A percentile compares a stretch with the other conserved stretches of the same genome.
Evolutionary conservation across 148 eudicot species (phyloP).

Genomic region (Rhododendron mucronatum): DNA sequence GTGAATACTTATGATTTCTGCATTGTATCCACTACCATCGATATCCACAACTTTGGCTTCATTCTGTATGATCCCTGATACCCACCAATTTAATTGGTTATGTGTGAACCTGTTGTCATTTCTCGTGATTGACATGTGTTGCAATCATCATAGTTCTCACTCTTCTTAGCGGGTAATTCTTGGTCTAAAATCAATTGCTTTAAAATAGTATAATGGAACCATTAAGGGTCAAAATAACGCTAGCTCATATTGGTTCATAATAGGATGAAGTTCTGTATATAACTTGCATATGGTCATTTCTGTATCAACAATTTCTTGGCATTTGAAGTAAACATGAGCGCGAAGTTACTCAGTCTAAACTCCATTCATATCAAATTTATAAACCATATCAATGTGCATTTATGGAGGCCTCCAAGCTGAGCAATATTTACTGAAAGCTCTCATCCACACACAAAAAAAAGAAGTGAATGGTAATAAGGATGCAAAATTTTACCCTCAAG

Average conservation of each 20-base stretch:
- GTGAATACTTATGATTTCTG: neutral
- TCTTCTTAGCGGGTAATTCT: neutral
- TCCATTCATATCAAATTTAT: neutral
- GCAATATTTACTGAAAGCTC: neutral
- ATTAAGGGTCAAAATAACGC: neutral
- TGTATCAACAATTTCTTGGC: neutral
- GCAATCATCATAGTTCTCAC: neutral
- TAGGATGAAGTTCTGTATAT: neutral
- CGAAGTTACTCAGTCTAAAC: neutral
- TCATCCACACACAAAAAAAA: neutral
- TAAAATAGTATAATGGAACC: neutral
- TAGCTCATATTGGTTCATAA: neutral
- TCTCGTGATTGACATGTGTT: neutral
- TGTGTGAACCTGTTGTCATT: neutral
- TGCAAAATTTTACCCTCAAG: conserved; percentile 55
- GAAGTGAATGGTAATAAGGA: neutral
- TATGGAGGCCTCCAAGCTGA: neutral
- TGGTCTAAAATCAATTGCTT: neutral
- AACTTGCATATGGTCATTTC: neutral
- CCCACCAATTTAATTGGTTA: neutral
- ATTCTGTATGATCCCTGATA: neutral
- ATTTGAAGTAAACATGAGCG: neutral
- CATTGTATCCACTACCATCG: neutral
- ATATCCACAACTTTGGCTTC: neutral
- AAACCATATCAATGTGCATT: neutral